phyloP scores from a whole-genome alignment of 306 rosid species.

The Cicer yamashitae region DNA sequence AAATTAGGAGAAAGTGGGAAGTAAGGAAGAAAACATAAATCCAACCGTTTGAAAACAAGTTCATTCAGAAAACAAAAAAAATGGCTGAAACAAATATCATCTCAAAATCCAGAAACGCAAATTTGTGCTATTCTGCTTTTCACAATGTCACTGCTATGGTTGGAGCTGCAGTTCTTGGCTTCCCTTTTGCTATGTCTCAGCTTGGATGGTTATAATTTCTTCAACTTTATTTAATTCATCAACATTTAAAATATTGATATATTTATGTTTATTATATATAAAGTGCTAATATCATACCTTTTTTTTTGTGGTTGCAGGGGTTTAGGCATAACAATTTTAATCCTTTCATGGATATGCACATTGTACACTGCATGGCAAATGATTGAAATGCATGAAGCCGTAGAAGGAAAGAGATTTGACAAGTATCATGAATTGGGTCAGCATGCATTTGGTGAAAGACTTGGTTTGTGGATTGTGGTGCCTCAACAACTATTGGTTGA shows the following conservation, averaged over 20 bases:
- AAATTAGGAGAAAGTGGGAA: constrained; percentile 27
- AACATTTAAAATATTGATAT: background rate
- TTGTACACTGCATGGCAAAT: constrained; percentile 80
- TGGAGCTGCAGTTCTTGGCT: constrained; percentile 80
- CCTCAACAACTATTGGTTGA: constrained; percentile 74
- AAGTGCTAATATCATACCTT: background rate
- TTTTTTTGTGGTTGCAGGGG: constrained; percentile 55
- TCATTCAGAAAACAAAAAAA: background rate
- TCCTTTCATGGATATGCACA: constrained; percentile 72
- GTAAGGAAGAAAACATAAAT: background rate
- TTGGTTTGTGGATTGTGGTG: constrained; percentile 74
- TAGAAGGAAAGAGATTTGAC: constrained; percentile 70
- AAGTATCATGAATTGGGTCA: constrained; percentile 84
- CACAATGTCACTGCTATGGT: constrained; percentile 83
- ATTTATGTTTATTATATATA: no score
- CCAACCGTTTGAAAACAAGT: constrained; percentile 2
- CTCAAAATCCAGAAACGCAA: constrained; percentile 69
- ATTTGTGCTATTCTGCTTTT: constrained; percentile 82
- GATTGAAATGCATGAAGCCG: constrained; percentile 84
- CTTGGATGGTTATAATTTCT: constrained; percentile 64
- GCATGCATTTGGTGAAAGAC: constrained; percentile 75
- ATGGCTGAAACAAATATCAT: constrained; percentile 29
- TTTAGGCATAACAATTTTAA: constrained; percentile 58
- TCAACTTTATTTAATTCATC: background rate
- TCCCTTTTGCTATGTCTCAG: constrained; percentile 72